Evolutionary conservation across 768 basidiomycete species (phyloP).

Genomic region (Tylopilus felleus): DNA sequence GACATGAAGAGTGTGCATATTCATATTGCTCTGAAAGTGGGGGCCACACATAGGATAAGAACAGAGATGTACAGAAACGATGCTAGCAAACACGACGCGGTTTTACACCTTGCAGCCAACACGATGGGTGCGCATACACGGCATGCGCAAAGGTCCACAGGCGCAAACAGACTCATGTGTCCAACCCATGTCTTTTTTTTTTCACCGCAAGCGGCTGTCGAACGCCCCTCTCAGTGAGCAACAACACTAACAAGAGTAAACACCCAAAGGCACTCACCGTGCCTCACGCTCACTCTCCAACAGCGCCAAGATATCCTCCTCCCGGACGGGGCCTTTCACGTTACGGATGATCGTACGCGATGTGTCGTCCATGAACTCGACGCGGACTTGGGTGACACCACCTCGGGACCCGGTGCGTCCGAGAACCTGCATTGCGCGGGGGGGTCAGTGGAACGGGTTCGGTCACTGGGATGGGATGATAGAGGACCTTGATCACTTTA

Average conservation of each 20-base stretch:
- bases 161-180: too few species aligned
- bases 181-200: not conserved
- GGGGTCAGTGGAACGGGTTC: not conserved
- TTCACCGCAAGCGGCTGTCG: constrained; percentile 24
- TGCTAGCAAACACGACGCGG: constrained; percentile 1
- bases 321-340: constrained; percentile 96
- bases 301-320: constrained; percentile 94
- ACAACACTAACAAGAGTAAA: too few species aligned
- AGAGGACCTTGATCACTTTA: constrained; percentile 84
- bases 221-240: not conserved
- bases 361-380: constrained; percentile 98
- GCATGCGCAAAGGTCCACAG: too few species aligned
- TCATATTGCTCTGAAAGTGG: not conserved
- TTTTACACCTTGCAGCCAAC: not conserved
- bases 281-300: constrained; percentile 99
- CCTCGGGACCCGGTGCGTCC: constrained; percentile 98
- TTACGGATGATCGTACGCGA: constrained; percentile 96
- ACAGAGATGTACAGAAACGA: constrained; percentile 4
- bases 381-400: constrained; percentile 98
- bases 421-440: constrained; percentile 63
- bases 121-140: too few species aligned
- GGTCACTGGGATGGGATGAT: not conserved
- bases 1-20: not conserved
- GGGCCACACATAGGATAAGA: not conserved
- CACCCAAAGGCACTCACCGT: constrained; percentile 55